Conservation (phyloP, 2,329 filamentous ascomycete genomes). For the Aspergillus cejpii region DNA sequence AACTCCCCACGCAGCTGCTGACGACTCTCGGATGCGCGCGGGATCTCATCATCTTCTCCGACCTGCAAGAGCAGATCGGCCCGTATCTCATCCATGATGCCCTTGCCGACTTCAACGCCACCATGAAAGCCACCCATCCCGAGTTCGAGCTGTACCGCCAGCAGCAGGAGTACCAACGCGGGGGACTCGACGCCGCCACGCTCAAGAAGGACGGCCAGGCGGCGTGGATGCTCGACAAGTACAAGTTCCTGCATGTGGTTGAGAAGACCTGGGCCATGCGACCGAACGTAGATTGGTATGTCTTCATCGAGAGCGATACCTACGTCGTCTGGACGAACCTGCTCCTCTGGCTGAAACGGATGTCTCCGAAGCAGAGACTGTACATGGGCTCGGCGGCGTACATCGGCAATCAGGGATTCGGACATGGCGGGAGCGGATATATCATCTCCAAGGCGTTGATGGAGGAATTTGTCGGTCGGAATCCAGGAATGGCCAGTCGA, state of each 20-base stretch:
- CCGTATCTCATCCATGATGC: conserved; percentile 29
- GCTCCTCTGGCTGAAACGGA: conserved; percentile 45
- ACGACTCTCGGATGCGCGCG: conserved; percentile 47
- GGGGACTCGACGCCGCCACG: conserved; percentile 37
- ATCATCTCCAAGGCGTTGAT: conserved; percentile 48
- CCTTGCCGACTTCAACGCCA: conserved; percentile 33
- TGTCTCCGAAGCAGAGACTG: conserved; percentile 40
- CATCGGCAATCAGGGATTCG: conserved; percentile 43
- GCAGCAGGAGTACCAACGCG: conserved; percentile 40
- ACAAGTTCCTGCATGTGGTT: conserved; percentile 56
- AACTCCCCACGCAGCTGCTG: conserved; percentile 50
- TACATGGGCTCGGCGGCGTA: conserved; percentile 49
- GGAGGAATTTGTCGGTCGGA: conserved; percentile 41
- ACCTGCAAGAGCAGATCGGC: conserved; percentile 29
- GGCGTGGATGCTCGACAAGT: conserved; percentile 54
- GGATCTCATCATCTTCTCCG: conserved; percentile 46
- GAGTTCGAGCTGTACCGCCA: conserved; percentile 47
- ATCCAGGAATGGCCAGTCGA: conserved; percentile 42
- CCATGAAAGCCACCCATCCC: conserved; percentile 38
- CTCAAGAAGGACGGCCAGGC: conserved; percentile 22
- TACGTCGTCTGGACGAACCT: conserved; percentile 49
- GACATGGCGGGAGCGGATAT: conserved; percentile 52
- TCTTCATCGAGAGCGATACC: conserved; percentile 52
- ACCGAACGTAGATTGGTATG: conserved; percentile 53
- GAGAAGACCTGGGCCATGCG: conserved; percentile 49